Conservation (phyloP, 257 asterid species). For the Primulina huaijiensis region DNA sequence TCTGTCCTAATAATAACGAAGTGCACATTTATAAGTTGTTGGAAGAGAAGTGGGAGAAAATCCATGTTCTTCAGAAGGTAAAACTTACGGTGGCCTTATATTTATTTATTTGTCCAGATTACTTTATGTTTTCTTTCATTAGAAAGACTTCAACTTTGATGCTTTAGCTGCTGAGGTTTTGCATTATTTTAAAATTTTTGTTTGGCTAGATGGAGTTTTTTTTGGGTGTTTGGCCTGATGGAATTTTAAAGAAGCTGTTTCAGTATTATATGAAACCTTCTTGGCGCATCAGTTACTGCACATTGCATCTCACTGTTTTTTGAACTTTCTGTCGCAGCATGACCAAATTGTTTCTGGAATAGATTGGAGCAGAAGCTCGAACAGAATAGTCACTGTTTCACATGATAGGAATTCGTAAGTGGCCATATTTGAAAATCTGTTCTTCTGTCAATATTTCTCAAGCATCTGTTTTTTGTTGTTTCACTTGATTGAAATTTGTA, state of each 20-base stretch:
- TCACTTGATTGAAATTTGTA: neutral
- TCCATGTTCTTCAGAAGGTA: slow-evolving; percentile 95
- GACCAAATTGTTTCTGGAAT: slow-evolving; percentile 97
- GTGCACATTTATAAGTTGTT: slow-evolving; percentile 72
- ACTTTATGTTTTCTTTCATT: neutral
- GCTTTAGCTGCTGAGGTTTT: slow-evolving; percentile 5
- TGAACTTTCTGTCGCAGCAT: slow-evolving; percentile 56
- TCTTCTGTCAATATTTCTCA: slow-evolving; percentile 14
- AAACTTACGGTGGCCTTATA: neutral
- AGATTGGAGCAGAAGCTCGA: slow-evolving; percentile 82
- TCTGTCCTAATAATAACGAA: slow-evolving; percentile 86
- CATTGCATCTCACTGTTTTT: slow-evolving; percentile 19
- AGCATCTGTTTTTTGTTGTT: slow-evolving; percentile 1
- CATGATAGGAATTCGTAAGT: slow-evolving; percentile 99
- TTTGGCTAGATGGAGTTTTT: neutral
- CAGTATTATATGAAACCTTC: slow-evolving; percentile 10
- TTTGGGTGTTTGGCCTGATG: too few species aligned
- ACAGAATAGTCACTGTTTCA: slow-evolving; percentile 91
- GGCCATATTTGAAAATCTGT: slow-evolving; percentile 15
- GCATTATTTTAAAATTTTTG: neutral
- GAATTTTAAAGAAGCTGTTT: slow-evolving; percentile 20
- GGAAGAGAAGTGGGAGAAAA: slow-evolving; percentile 94
- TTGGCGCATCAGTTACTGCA: slow-evolving; percentile 5
- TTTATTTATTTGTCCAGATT: slow-evolving; percentile 1
- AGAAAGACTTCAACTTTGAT: neutral